phyloP scores from a whole-genome alignment of 371 early-diverging fungal species.

The Mycotypha africana region DNA sequence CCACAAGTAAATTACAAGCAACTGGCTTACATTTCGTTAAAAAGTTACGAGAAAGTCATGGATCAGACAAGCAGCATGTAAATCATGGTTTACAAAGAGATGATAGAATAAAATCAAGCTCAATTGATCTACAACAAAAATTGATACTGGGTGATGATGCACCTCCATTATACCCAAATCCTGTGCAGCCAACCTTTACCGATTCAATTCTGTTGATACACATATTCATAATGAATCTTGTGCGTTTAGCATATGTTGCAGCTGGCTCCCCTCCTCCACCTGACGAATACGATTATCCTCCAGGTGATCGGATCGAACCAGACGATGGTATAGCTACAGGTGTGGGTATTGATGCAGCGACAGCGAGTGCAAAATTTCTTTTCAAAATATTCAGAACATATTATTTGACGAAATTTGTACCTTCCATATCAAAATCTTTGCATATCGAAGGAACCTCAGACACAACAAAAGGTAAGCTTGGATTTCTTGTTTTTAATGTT shows the following conservation, averaged over 20 bases:
- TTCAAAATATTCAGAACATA: constrained; percentile 62
- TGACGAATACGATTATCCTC: constrained; percentile 48
- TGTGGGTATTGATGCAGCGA: constrained; percentile 64
- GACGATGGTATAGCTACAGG: constrained; percentile 64
- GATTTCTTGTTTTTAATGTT: no score
- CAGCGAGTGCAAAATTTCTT: constrained; percentile 62
- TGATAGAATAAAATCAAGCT: constrained; percentile 25
- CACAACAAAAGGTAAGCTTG: background rate
- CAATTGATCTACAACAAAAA: constrained; percentile 25
- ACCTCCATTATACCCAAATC: constrained; percentile 52
- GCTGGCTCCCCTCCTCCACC: constrained; percentile 62
- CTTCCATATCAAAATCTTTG: constrained; percentile 44
- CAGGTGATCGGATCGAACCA: constrained; percentile 45
- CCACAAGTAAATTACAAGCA: constrained; percentile 16
- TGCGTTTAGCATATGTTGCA: constrained; percentile 62
- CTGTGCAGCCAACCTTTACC: constrained; percentile 47
- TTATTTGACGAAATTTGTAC: constrained; percentile 71
- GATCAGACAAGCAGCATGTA: constrained; percentile 19
- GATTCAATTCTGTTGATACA: constrained; percentile 56
- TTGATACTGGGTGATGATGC: constrained; percentile 36
- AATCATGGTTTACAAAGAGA: constrained; percentile 31
- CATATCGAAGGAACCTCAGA: constrained; percentile 26
- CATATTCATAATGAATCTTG: constrained; percentile 52
- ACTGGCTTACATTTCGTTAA: constrained; percentile 35
- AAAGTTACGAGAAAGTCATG: constrained; percentile 34